These are phyloP conservation scores for Chlorophyllum brunneum DNA, from an alignment of 768 basidiomycete genomes.

Conservation along the genomic window DNA sequence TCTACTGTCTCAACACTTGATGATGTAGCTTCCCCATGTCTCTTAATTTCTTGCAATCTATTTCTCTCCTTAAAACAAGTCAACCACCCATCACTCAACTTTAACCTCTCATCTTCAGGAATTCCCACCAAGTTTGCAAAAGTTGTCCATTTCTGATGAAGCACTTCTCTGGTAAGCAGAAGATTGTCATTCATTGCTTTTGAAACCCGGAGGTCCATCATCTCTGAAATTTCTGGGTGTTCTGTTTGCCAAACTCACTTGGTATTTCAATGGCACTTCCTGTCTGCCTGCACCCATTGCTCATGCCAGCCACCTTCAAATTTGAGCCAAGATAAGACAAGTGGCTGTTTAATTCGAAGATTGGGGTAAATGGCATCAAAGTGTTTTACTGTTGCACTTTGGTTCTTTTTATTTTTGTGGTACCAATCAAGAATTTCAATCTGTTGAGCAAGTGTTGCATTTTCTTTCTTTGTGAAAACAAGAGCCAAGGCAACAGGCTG, in stretches of 20 bases:
- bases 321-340: conserved; percentile 29
- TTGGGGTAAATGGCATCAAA: conserved; percentile 28
- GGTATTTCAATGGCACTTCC: conserved; percentile 3
- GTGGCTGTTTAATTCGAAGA: conserved; percentile 29
- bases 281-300: conserved; percentile 16
- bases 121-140: conserved; percentile 31
- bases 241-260: conserved; percentile 26
- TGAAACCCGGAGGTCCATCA: conserved; percentile 33
- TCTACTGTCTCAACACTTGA: conserved; percentile 19
- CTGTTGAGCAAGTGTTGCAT: conserved; percentile 28
- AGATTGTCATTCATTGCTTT: conserved; percentile 29
- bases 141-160: conserved; percentile 28
- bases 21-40: conserved; percentile 32
- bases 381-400: conserved; percentile 26
- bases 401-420: conserved; percentile 27
- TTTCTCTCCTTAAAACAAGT: conserved; percentile 20
- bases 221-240: conserved; percentile 29
- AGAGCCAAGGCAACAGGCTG: no score
- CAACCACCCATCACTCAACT: conserved; percentile 33
- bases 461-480: no score
- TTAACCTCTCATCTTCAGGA: conserved; percentile 27
- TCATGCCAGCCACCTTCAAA: conserved; percentile 23
- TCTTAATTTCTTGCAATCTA: conserved; percentile 23
- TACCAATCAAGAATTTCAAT: conserved; percentile 36
- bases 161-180: conserved; percentile 30